Evolutionary conservation across 306 rosid genomes (phyloP), one percentile per base, ranked within the genome.

Genomic region (Delonix regia): DNA sequence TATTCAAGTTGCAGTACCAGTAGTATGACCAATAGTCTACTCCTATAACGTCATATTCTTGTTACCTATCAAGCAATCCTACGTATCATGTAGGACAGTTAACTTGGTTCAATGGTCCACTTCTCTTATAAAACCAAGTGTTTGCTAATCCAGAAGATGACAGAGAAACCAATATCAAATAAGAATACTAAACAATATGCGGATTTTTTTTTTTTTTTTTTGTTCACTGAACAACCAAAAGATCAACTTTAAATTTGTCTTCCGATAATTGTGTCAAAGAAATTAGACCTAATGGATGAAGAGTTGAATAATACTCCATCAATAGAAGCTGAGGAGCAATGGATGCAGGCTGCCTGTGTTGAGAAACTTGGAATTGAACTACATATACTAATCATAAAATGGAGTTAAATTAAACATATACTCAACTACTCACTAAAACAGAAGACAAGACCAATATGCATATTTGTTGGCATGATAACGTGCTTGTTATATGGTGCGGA

Each of bases 1-100:
- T 10, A 51, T n/a, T 52, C 34, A 71, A 71, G 64, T 19, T 47
- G 49, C 51, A 34, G 75, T 64, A 71, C 27, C 64, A 33, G 27
- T n/a, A 51, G 27, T 36, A 7, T 12, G 36, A 34, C 19, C 14
- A 52, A 61, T 34, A 38, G 52, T 49, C 15, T 47, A 25, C 25
- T 42, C 78, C 39, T 7, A 2, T 18, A 47, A 60, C 38, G 63
- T 33, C 63, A 6, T 19, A 22, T 63, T 21, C 49, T 9, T 33
- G 11, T 25, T 14, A 14, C 39, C 51, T 18, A 22, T 47, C 11
- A 63, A 63, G 65, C 73, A 34, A 34, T 49, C 72, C 51, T 19
- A 41, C 9, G 1, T 41, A 9, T 7, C 45, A 52, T 27, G 19
- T 7, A 19, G 19, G 11, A 52, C 59, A 52, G 24, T 51, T n/a